Base-by-base conservation (phyloP, 371 early-diverging fungal species). In the Mortierella sp. region DNA sequence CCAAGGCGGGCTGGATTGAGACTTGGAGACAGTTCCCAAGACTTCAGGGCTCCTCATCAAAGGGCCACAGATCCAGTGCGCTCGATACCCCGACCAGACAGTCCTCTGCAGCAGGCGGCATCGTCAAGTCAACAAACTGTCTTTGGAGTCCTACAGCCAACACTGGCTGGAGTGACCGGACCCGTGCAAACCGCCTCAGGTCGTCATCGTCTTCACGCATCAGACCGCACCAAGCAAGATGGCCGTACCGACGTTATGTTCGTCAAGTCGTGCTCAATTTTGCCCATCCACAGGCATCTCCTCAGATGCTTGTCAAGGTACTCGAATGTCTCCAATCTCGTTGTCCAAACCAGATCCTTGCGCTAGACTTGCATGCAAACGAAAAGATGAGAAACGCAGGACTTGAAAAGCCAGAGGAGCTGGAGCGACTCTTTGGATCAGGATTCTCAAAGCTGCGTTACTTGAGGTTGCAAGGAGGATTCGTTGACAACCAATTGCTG, bases 351-450 rank as follows among this genome's bases (percentile, higher is more conserved):
- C 76, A 74, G 43, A 65, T 74, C 19, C 62, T 61, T 12, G 69
- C 69, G 8, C 28, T 74, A 50, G 76, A 74, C 45, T 26, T 74
- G 50, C 70, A 74, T 16, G 76, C 70, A 1, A 74, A 69, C 52
- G 76, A 74, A 31, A 74, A 69, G 55, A 69, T 74, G 76, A 63
- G 59, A 24, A 67, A 54, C 16, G 56, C 66, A 23, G 76, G 76
- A 27, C 50, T 74, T 3, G 66, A 58, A 26, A 52, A 53, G 9
- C 16, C 63, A 0, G 54, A 50, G 13, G 70, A 65, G n/a, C 31
- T 74, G 13, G 59, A 54, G 46, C 69, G 70, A 46, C 66, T 65
- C 19, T 69, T 74, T 31, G 62, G 76, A 2, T 48, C 61, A 3
- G 76, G 76, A 7, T 65, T 74, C 50, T 56, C 69, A 10, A 65